Conservation (phyloP, 768 basidiomycete genomes). For the Royoungia palumana region DNA sequence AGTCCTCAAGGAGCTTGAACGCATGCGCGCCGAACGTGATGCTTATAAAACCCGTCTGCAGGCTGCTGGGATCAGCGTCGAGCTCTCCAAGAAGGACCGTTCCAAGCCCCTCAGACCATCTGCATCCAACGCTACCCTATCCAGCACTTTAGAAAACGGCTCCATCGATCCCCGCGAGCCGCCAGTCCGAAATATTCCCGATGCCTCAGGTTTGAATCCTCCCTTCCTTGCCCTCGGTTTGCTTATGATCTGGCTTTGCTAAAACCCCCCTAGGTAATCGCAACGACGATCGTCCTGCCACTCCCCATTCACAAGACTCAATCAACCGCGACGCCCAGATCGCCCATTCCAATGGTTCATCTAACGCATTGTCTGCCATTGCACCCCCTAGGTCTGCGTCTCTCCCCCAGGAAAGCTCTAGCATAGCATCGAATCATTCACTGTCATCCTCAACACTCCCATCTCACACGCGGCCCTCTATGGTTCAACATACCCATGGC, state of each 20-base stretch:
- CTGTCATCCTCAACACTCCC: slow-evolving; percentile 7
- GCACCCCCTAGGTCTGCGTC: slow-evolving; percentile 24
- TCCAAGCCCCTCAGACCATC: slow-evolving; percentile 18
- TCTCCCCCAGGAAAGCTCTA: slow-evolving; percentile 12
- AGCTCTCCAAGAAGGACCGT: slow-evolving; percentile 35
- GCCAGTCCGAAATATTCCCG: slow-evolving; percentile 28
- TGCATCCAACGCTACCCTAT: slow-evolving; percentile 22
- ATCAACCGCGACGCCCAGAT: slow-evolving; percentile 8
- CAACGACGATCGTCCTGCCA: slow-evolving; percentile 21
- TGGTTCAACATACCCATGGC: slow-evolving; percentile 19
- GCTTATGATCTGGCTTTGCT: not conserved
- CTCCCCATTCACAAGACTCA: slow-evolving; percentile 17
- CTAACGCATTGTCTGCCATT: slow-evolving; percentile 9
- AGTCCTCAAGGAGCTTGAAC: slow-evolving; percentile 80
- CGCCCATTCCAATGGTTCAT: not conserved
- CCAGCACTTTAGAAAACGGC: slow-evolving; percentile 13
- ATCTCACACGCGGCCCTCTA: slow-evolving; percentile 9
- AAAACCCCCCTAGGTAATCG: slow-evolving; percentile 7
- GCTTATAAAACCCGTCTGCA: slow-evolving; percentile 40
- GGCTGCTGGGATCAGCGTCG: slow-evolving; percentile 34
- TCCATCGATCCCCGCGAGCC: slow-evolving; percentile 25
- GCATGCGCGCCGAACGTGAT: slow-evolving; percentile 79
- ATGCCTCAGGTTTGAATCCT: slow-evolving; percentile 32
- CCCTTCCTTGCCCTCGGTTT: not conserved
- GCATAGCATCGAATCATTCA: slow-evolving; percentile 6